Base-by-base conservation (phyloP, 768 basidiomycete genomes). In the Clathrus columnatus region DNA sequence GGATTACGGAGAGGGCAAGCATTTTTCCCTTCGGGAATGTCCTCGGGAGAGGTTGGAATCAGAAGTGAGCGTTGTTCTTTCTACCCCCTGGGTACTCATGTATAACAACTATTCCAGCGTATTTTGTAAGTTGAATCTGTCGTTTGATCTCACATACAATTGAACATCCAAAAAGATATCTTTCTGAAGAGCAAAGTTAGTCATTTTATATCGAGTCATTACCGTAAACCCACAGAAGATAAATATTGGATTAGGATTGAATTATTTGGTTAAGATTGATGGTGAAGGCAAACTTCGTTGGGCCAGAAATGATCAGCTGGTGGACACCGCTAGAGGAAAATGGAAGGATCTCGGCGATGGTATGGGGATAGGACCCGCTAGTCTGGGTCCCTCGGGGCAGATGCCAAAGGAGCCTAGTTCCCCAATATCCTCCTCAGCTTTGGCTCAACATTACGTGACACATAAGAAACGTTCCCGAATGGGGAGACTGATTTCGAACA, bases 271-370 rank as follows among this genome's bases (percentile, higher is more conserved):
- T 51, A 74, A 73, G 42, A 75, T 85, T 43, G 78, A 79, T 58
- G 58, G 65, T 0, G 67, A 76, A 18, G 84, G 84, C 1, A 75
- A 70, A 54, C 70, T 83, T 7, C 70, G 73, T 5, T 84, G 82
- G 82, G 80, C 76, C 2, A 75, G 75, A 49, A 83, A 77, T 60
- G 69, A 78, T 41, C 73, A 79, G 57, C 68, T 76, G 2, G 77
- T 85, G 7, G 83, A 85, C 63, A 85, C 83, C 0, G 73, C 79
- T 2, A 71, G 80, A 3, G 79, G 78, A 0, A 70, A 71, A 29
- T 85, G 83, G 83, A 81, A 79, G 64, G 83, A 85, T 58, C 71
- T 77, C 4, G 82, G 79, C 2, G 63, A 75, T 20, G 82, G 82
- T 0, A 53, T 62, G 36, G 84, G 85, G 0, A 77, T 83, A 23